Percentiles rank a stretch among this genome's conserved stretches.
These are phyloP conservation scores for Rhodotorula sp. DNA, from an alignment of 1,284 basidiomycete genomes.

Conservation along the genomic window DNA sequence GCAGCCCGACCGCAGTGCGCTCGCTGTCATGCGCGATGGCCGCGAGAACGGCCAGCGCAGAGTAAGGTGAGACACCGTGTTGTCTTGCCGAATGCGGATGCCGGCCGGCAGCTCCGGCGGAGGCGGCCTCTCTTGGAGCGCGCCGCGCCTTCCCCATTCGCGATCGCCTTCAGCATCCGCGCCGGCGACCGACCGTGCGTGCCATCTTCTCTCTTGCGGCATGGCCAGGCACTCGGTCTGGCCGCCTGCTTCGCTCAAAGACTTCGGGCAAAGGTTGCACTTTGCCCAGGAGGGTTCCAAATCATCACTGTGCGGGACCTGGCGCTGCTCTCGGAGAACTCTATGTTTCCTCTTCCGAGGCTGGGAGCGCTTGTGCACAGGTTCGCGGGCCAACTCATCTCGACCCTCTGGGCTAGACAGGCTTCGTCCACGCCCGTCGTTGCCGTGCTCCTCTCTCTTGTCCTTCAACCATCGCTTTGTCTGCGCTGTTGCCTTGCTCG, in stretches of 20 bases:
- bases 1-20: no score
- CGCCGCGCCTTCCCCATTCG: not conserved
- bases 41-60: not conserved
- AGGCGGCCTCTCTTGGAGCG: not conserved
- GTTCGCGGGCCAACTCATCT: conserved; percentile 19
- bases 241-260: not conserved
- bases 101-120: not conserved
- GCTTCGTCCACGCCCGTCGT: not conserved
- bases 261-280: not conserved
- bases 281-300: not conserved
- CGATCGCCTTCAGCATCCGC: not conserved
- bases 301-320: not conserved
- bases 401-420: conserved; percentile 9
- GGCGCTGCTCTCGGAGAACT: conserved; percentile 18
- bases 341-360: conserved; percentile 26
- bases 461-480: not conserved
- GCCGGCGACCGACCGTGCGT: not conserved
- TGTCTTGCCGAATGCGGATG: not conserved
- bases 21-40: not conserved
- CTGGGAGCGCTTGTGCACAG: not conserved
- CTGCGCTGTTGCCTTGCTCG: not conserved
- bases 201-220: not conserved
- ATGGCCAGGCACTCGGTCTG: conserved; percentile 3
- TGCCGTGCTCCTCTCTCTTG: not conserved
- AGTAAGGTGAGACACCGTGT: not conserved